A percentile compares a stretch with the other conserved stretches of the same genome.
phyloP scores from a whole-genome alignment of 371 early-diverging fungal genomes.

The Mortierella sp. region DNA sequence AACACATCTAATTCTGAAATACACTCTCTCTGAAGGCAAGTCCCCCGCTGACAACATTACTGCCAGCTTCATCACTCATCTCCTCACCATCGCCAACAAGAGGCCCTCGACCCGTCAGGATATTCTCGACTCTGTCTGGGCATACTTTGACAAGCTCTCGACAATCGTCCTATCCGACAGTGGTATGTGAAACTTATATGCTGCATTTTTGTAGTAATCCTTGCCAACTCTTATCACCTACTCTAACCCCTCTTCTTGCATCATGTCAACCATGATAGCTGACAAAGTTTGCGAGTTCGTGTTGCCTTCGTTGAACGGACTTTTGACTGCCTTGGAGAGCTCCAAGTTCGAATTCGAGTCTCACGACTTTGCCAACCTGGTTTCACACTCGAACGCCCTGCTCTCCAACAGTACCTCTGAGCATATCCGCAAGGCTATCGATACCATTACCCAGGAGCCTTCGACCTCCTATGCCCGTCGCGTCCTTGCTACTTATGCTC shows the following conservation, averaged over 20 bases:
- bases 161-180: constrained; percentile 41
- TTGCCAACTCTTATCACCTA: not conserved
- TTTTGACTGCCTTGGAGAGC: constrained; percentile 72
- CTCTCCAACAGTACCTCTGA: constrained; percentile 68
- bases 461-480: constrained; percentile 63
- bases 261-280: constrained; percentile 37
- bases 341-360: constrained; percentile 68
- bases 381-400: constrained; percentile 66
- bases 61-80: constrained; percentile 41
- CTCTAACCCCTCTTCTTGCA: not conserved
- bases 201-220: not conserved
- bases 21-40: constrained; percentile 22
- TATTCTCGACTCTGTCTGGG: constrained; percentile 63
- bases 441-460: constrained; percentile 57
- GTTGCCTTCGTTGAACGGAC: constrained; percentile 76
- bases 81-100: constrained; percentile 66
- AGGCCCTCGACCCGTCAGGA: constrained; percentile 51
- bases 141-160: constrained; percentile 58
- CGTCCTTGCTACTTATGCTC: constrained; percentile 64
- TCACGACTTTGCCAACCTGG: constrained; percentile 62
- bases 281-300: constrained; percentile 72
- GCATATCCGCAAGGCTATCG: constrained; percentile 67
- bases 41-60: constrained; percentile 49
- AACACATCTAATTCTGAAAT: not conserved
- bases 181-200: constrained; percentile 23